Percentiles rank a stretch among this genome's conserved stretches.
Conservation (phyloP, 2,329 filamentous ascomycete species). For the Penicillium brasilianum region DNA sequence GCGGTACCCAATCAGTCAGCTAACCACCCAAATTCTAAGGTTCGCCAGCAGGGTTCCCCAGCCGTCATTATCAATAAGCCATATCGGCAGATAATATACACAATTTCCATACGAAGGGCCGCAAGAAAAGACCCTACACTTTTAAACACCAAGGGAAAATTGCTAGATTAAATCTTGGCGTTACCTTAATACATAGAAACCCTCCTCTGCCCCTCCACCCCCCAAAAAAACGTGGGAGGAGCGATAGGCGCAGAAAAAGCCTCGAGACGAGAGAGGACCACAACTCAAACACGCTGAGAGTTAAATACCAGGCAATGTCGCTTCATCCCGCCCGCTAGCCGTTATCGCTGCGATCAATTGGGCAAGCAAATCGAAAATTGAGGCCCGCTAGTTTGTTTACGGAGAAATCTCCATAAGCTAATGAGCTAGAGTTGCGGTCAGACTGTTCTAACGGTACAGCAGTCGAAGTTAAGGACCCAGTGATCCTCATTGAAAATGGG, state of each 20-base stretch:
- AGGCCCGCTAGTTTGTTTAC: slow-evolving; percentile 22
- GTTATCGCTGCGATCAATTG: slow-evolving; percentile 13
- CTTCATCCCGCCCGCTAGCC: slow-evolving; percentile 19
- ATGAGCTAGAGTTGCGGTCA: slow-evolving; percentile 29
- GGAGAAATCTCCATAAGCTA: slow-evolving; percentile 20
- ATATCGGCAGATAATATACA: background rate
- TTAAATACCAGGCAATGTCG: slow-evolving; percentile 13
- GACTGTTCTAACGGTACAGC: slow-evolving; percentile 18
- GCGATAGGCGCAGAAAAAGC: slow-evolving; percentile 1
- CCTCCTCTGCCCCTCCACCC: too few relatives aligned
- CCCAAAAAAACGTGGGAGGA: slow-evolving; percentile 7
- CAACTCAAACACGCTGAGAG: background rate
- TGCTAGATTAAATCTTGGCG: background rate
- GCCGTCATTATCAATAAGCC: background rate
- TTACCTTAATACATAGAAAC: too few relatives aligned
- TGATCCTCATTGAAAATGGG: slow-evolving; percentile 16
- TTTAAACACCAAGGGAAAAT: background rate
- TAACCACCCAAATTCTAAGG: slow-evolving; percentile 15
- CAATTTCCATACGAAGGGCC: background rate
- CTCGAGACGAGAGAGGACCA: background rate
- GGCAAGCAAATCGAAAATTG: slow-evolving; percentile 20
- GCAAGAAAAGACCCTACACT: background rate
- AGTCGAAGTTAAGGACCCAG: slow-evolving; percentile 14
- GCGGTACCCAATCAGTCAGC: background rate
- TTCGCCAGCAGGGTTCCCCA: background rate